These are phyloP conservation scores for Rosa hybrid DNA, from an alignment of 331 rosid genomes.

Conservation along the genomic window DNA sequence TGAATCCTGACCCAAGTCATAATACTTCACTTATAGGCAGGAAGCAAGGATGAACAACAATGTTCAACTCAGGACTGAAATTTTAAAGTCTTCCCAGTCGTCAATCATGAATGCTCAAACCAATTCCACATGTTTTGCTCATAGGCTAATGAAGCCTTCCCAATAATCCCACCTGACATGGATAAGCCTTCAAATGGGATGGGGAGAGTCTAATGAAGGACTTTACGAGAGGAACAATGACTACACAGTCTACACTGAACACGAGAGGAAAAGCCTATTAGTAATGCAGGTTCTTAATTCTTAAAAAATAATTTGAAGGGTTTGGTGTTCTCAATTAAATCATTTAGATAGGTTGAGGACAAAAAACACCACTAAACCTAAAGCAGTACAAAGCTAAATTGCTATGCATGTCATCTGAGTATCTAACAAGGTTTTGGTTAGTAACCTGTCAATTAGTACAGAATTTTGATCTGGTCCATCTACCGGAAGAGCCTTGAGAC, in stretches of 20 bases:
- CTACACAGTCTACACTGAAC: background rate
- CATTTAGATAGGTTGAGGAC: background rate
- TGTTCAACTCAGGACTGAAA: background rate
- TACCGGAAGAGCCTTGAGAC: conserved; percentile 74
- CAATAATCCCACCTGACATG: background rate
- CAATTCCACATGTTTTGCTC: background rate
- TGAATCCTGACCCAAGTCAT: background rate
- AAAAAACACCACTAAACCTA: background rate
- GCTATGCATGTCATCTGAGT: background rate
- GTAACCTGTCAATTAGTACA: conserved; percentile 26
- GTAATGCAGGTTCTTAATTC: background rate
- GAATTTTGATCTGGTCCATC: conserved; percentile 25
- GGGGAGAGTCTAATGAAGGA: background rate
- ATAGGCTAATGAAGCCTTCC: background rate
- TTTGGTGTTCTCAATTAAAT: background rate
- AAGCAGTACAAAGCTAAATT: background rate
- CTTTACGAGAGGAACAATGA: background rate
- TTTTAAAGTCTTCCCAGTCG: background rate
- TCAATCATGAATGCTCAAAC: background rate
- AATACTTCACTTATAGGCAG: background rate
- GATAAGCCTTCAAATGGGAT: background rate
- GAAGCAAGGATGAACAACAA: background rate
- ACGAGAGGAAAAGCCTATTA: background rate
- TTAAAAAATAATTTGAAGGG: background rate
- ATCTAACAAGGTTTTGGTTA: background rate